Evolutionary conservation across 805 yeast species (phyloP).

Genomic region (Diddensiella caesifluorescens): DNA sequence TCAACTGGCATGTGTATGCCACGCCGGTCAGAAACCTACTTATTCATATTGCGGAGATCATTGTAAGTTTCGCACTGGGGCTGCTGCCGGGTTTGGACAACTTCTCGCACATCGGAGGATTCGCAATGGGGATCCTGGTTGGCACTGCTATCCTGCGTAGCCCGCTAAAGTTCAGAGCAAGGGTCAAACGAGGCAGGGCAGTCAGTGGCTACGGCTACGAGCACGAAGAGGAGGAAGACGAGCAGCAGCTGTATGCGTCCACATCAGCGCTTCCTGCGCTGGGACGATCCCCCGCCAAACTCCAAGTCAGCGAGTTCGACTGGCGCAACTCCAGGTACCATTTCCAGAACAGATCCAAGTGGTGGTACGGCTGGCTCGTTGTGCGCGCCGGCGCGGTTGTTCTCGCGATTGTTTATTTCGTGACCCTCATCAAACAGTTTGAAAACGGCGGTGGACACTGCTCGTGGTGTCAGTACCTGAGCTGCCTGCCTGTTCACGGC

Average conservation of each 20-base stretch:
- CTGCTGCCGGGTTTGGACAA: constrained; percentile 70
- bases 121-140: constrained; percentile 51
- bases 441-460: constrained; percentile 48
- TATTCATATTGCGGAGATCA: constrained; percentile 50
- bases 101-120: constrained; percentile 72
- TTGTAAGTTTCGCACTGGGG: constrained; percentile 57
- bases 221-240: constrained; percentile 4
- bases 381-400: constrained; percentile 43
- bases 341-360: constrained; percentile 23
- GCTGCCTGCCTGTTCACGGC: constrained; percentile 62
- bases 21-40: constrained; percentile 43
- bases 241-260: too few relatives aligned
- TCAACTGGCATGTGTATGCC: constrained; percentile 46
- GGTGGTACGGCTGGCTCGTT: constrained; percentile 49
- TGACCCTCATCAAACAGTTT: constrained; percentile 44
- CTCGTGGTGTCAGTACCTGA: constrained; percentile 68
- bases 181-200: neutral
- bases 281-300: constrained; percentile 10
- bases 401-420: constrained; percentile 47
- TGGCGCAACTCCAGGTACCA: constrained; percentile 21
- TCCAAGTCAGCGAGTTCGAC: constrained; percentile 22
- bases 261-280: constrained; percentile 13
- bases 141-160: constrained; percentile 50
- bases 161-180: constrained; percentile 38
- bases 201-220: neutral